Evolutionary conservation across 2,329 filamentous ascomycete species (phyloP).

Genomic region (Parascedosporium putredinis): DNA sequence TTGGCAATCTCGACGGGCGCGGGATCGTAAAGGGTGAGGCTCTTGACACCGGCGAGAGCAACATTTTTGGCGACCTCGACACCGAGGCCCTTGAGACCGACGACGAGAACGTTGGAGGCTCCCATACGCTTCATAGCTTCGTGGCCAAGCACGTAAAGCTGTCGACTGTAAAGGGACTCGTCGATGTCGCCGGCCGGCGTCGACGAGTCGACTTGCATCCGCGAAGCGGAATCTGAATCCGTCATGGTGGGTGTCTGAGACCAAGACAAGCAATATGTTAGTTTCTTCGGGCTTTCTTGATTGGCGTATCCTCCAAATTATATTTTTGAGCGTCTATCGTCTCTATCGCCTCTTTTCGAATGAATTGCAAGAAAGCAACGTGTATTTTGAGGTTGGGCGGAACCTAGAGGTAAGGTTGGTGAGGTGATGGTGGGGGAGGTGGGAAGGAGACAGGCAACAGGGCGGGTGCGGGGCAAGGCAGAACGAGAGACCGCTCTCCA

Average conservation of each 20-base stretch:
- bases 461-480: background rate
- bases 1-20: conserved; percentile 74
- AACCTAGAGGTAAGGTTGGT: too few relatives aligned
- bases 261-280: conserved; percentile 1
- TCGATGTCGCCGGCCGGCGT: conserved; percentile 54
- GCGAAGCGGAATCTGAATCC: conserved; percentile 52
- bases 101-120: conserved; percentile 85
- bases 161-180: conserved; percentile 63
- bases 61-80: conserved; percentile 99
- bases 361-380: background rate
- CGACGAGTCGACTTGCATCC: conserved; percentile 49
- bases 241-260: conserved; percentile 41
- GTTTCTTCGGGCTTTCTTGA: too few relatives aligned
- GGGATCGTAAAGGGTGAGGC: conserved; percentile 85
- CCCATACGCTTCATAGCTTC: conserved; percentile 99
- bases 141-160: conserved; percentile 61
- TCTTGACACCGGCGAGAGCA: conserved; percentile 95
- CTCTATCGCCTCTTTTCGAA: background rate
- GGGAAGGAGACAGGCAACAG: too few relatives aligned
- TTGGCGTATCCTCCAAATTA: too few relatives aligned
- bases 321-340: too few relatives aligned
- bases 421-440: too few relatives aligned
- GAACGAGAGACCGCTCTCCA: background rate
- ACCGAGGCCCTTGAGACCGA: conserved; percentile 85
- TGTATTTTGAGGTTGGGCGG: too few relatives aligned